Evolutionary conservation across 306 rosid genomes (phyloP), one percentile per base, ranked within the genome.

Genomic region (Pueraria montana): DNA sequence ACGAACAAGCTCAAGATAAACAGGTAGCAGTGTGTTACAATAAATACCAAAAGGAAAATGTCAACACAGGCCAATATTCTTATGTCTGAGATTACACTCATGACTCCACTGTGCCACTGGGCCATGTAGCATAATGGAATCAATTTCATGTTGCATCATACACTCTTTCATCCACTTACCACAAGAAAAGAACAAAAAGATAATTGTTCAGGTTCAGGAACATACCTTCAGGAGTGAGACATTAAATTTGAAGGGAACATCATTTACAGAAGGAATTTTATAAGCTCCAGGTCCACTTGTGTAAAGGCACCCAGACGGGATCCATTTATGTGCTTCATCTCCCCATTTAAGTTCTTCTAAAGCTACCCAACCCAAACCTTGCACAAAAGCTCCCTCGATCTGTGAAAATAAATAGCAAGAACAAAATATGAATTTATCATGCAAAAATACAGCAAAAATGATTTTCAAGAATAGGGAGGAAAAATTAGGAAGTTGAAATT

Each of bases 281-380:
- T 93, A 93, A 77, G 90, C 87, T 86, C 99, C 97, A 12, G 98
- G 99, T 21, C 98, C 98, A 45, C 87, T 80, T 4, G 99, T 96
- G 84, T 85, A 87, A 56, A 96, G 94, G 74, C 82, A 70, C 24
- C 99, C 98, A 2, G 97, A 85, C 24, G 86, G 84, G 56, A 96
- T 74, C 99, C 99, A 93, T 82, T 86, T 90, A 88, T 96, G 98
- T 42, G 97, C 97, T 78, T 85, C 87, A 88, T 96, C 99, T 59
- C 99, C 99, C 99, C 99, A 92, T 84, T 96, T 96, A 24, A 96
- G 93, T 70, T 96, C 99, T 87, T 96, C 98, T 64, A 96, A 85
- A 59, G 98, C 97, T 42, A 85, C 91, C 99, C 99, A 96, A 80
- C 99, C 99, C 89, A 93, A 78, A 81, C 98, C 99, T 90, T 96